A percentile compares a stretch with the other conserved stretches of the same genome.
Evolutionary conservation across 371 early-diverging fungal species (phyloP).

Genomic region (Mucor indicus): DNA sequence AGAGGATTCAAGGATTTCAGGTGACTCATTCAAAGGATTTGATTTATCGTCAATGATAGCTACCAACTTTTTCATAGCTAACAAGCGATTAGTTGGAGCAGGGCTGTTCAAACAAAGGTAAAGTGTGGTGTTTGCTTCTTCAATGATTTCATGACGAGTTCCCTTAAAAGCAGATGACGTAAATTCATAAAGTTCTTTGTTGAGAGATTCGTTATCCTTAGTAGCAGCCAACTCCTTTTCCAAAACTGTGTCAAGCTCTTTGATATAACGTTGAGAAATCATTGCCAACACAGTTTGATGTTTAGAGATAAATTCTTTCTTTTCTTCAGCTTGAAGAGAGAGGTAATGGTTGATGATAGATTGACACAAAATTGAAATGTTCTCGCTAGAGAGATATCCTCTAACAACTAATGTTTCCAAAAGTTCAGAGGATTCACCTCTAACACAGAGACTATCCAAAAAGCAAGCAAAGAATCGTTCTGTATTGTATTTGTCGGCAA

Average conservation of each 20-base stretch:
- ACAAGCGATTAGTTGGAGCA: conserved; percentile 55
- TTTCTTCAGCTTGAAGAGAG: conserved; percentile 17
- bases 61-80: conserved; percentile 60
- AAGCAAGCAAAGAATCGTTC: conserved; percentile 51
- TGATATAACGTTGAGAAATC: conserved; percentile 55
- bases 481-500: conserved; percentile 52
- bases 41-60: conserved; percentile 44
- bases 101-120: conserved; percentile 71
- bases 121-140: conserved; percentile 68
- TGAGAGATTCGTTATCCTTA: conserved; percentile 20
- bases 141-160: conserved; percentile 61
- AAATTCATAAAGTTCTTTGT: conserved; percentile 55
- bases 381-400: conserved; percentile 41
- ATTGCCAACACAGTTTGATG: conserved; percentile 41
- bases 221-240: conserved; percentile 34
- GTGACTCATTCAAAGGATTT: conserved; percentile 28
- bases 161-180: conserved; percentile 59
- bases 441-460: conserved; percentile 23
- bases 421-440: conserved; percentile 30
- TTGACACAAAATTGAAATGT: conserved; percentile 39
- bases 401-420: conserved; percentile 40
- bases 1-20: conserved; percentile 51
- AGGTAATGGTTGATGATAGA: conserved; percentile 45
- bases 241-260: conserved; percentile 54
- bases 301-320: conserved; percentile 27